Evolutionary conservation across 2,329 filamentous ascomycete genomes (phyloP), one percentile per base, ranked within the genome.

Genomic region (Raffaelea ambrosiae): DNA sequence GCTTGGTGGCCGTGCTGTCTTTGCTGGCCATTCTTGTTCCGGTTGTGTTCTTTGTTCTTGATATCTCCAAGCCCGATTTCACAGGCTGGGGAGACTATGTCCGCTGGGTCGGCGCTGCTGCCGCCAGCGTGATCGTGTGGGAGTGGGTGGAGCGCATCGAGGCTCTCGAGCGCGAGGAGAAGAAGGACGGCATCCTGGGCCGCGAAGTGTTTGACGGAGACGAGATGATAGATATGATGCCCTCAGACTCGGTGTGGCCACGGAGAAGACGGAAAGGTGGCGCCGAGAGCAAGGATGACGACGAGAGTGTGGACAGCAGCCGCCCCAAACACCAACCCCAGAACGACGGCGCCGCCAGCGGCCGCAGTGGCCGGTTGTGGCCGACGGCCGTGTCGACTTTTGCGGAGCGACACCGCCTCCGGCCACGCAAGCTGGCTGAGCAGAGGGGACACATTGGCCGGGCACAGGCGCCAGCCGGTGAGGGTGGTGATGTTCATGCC

Each of bases 61-160:
- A 96, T 61, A 89, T 96, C 43, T 84, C 84, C 9, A 84, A 91
- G 58, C 84, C 88, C 22, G 82, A 88, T 52, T 84, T 95, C 52
- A 87, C 87, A 36, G 88, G 86, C 9, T 96, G 90, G 90, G 90
- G 90, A 60, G 90, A 95, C 60, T 96, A 95, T 60, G 90, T 95
- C 41, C 76, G 89, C 58, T 96, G 90, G 90, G 90, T 95, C n/a
- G 90, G 90, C 43, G 89, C 89, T 1, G 89, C 90, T 0, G 89
- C 89, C 1, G 90, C 90, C 23, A 95, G 88, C 66, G 90, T 95
- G n/a, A 87, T 95, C 20, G 90, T 96, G 2, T 96, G 90, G 90
- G 90, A 96, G 65, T 96, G 90, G 90, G 90, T 96, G 3, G 90
- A 96, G 65, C 79, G 90, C 22, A 96, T 96, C 43, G 90, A 96